Conservation (phyloP, 441 rosid genomes). For the Pelargonium australe region DNA sequence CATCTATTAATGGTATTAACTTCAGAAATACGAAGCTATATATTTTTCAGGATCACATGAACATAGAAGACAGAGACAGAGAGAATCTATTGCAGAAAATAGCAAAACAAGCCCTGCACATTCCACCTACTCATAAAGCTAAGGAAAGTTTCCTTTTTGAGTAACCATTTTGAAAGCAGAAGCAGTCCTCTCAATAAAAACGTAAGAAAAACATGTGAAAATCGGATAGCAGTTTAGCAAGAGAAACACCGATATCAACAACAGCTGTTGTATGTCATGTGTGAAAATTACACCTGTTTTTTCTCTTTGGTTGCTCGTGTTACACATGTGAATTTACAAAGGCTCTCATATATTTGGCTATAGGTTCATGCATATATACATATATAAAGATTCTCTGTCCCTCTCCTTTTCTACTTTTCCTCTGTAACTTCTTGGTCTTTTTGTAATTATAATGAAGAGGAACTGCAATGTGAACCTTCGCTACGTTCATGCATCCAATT, state of each 20-base stretch:
- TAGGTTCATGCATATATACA: conserved; percentile 1
- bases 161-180: conserved; percentile 1
- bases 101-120: background rate
- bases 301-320: no score
- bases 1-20: background rate
- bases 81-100: background rate
- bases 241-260: background rate
- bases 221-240: background rate
- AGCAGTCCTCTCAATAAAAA: background rate
- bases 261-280: background rate
- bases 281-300: background rate
- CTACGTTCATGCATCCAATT: background rate
- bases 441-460: background rate
- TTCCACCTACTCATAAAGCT: background rate
- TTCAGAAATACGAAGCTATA: background rate
- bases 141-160: background rate
- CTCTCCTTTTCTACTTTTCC: background rate
- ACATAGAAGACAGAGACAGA: background rate
- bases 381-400: background rate
- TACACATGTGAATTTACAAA: background rate
- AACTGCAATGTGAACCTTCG: conserved; percentile 1
- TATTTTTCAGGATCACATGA: background rate
- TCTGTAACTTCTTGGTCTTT: background rate
- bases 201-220: conserved; percentile 3
- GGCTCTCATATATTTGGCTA: background rate